A percentile compares a stretch with the other conserved stretches of the same genome.
Conservation (phyloP, 176 grass and related monocot genomes). For the Pontederia paniculata region DNA sequence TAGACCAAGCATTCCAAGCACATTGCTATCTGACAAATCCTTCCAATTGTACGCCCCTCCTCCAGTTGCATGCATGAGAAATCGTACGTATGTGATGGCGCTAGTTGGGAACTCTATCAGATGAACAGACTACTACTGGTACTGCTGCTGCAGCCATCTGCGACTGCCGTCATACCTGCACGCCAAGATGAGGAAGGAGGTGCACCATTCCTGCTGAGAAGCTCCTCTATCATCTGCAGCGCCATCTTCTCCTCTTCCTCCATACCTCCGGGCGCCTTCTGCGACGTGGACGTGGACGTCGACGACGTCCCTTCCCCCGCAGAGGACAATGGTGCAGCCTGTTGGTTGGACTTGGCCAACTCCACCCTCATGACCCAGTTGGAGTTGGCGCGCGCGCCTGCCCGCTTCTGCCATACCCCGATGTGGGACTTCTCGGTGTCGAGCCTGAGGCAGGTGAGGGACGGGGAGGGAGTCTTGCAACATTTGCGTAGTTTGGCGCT, state of each 20-base stretch:
- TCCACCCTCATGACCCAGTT: slow-evolving; percentile 98
- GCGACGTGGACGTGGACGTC: slow-evolving; percentile 1
- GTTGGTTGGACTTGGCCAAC: slow-evolving; percentile 46
- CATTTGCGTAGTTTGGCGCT: slow-evolving; percentile 94
- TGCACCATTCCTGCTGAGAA: slow-evolving; percentile 46
- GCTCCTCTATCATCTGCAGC: slow-evolving; percentile 99
- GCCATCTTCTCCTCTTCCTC: slow-evolving; percentile 88
- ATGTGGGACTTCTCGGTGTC: slow-evolving; percentile 98
- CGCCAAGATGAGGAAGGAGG: slow-evolving; percentile 39
- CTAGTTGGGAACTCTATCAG: too few relatives aligned
- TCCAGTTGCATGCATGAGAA: too few relatives aligned
- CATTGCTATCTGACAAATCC: too few relatives aligned
- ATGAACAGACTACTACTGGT: too few relatives aligned
- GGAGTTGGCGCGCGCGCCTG: slow-evolving; percentile 79
- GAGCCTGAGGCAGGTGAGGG: slow-evolving; percentile 93
- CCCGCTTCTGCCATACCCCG: slow-evolving; percentile 98
- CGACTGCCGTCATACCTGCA: neutral
- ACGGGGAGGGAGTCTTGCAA: slow-evolving; percentile 85
- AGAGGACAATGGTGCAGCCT: neutral
- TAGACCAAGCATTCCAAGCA: too few relatives aligned
- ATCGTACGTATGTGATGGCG: too few relatives aligned
- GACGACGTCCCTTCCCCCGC: slow-evolving; percentile 6
- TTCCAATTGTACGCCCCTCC: too few relatives aligned
- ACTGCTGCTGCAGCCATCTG: too few relatives aligned
- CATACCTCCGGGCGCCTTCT: slow-evolving; percentile 17